Percentiles rank a stretch among this genome's conserved stretches.
Evolutionary conservation across 257 asterid species (phyloP).

Genomic region (Cordia subcordata): DNA sequence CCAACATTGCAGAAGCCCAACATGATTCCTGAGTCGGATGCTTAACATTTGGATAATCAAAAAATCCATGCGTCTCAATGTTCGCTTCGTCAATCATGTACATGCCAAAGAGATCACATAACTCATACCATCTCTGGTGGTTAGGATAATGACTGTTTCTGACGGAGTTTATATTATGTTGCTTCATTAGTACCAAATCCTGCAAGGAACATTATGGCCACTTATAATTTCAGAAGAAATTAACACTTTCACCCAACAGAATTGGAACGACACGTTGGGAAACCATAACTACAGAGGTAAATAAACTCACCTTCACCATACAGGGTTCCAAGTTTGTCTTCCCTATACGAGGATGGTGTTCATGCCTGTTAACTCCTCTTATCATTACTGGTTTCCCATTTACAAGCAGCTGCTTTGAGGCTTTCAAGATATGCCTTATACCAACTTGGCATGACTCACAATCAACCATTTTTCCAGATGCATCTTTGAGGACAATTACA

Average conservation of each 20-base stretch:
- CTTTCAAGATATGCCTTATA: constrained; percentile 66
- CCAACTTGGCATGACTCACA: constrained; percentile 97
- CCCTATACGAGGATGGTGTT: constrained; percentile 96
- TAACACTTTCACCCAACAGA: constrained; percentile 1
- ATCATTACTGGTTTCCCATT: constrained; percentile 89
- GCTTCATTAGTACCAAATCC: constrained; percentile 96
- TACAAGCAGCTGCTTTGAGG: constrained; percentile 87
- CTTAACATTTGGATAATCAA: constrained; percentile 52
- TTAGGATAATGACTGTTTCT: constrained; percentile 98
- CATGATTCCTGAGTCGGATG: constrained; percentile 77
- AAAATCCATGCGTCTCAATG: constrained; percentile 95
- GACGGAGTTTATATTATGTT: constrained; percentile 86
- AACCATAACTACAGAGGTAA: constrained; percentile 1
- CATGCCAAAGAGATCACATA: constrained; percentile 96
- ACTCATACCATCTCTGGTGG: constrained; percentile 93
- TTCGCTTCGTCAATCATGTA: constrained; percentile 99
- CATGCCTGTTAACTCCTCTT: constrained; percentile 97
- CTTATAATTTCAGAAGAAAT: background rate
- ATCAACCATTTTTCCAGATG: constrained; percentile 65
- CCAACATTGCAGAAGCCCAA: constrained; percentile 92
- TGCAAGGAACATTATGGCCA: constrained; percentile 17
- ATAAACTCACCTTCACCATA: constrained; percentile 77
- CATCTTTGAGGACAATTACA: constrained; percentile 83
- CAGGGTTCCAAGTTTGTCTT: constrained; percentile 93
- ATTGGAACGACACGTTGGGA: background rate